Conservation (phyloP, 441 rosid genomes). For the Lepidium campestre region DNA sequence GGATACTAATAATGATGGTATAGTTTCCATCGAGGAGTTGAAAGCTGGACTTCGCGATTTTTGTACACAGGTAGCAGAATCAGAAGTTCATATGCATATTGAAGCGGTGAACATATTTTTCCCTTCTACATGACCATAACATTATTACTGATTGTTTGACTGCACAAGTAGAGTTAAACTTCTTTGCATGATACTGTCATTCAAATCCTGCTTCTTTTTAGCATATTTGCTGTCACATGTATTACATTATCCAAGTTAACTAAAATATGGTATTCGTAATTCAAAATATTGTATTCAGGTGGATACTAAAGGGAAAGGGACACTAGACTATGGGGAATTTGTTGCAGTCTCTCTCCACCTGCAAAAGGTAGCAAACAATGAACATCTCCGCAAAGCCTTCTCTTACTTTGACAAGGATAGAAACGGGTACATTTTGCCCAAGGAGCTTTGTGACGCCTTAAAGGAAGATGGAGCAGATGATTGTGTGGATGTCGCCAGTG, state of each 20-base stretch:
- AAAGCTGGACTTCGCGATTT: slow-evolving; percentile 75
- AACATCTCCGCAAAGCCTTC: slow-evolving; percentile 92
- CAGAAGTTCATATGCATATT: slow-evolving; percentile 91
- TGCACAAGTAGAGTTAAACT: neutral
- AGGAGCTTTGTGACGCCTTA: slow-evolving; percentile 84
- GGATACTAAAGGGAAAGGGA: slow-evolving; percentile 85
- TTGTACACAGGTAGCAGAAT: slow-evolving; percentile 80
- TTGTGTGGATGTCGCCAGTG: slow-evolving; percentile 82
- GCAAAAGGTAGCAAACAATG: slow-evolving; percentile 90
- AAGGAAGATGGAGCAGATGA: slow-evolving; percentile 97
- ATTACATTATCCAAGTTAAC: neutral
- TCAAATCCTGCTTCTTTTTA: neutral
- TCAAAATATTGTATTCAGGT: slow-evolving; percentile 51
- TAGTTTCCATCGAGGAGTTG: slow-evolving; percentile 77
- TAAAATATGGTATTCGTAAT: neutral
- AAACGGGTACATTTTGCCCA: slow-evolving; percentile 78
- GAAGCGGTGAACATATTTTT: slow-evolving; percentile 75
- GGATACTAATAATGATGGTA: slow-evolving; percentile 84
- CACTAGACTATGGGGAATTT: slow-evolving; percentile 87
- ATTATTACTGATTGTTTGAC: neutral
- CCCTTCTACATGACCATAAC: slow-evolving; percentile 5
- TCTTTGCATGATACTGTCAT: neutral
- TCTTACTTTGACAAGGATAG: slow-evolving; percentile 95
- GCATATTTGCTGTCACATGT: neutral
- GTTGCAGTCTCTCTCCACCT: slow-evolving; percentile 92